Conservation (phyloP, 2,329 filamentous ascomycete species). For the Ceratocystis smalleyi region DNA sequence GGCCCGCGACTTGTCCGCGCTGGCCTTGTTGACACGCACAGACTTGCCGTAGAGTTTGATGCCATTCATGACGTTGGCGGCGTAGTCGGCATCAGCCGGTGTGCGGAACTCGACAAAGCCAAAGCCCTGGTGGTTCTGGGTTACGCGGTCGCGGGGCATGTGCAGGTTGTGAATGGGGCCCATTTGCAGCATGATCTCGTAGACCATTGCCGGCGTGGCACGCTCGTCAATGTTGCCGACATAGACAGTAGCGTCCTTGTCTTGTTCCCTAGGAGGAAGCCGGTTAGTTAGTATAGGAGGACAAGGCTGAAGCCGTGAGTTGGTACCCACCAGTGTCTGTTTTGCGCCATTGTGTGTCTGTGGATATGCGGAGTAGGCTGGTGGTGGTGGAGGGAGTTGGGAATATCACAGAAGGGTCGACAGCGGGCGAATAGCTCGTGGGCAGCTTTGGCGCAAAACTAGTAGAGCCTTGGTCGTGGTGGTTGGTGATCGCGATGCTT, state of each 20-base stretch:
- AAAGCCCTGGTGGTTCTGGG: conserved; percentile 91
- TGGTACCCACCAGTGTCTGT: conserved; percentile 52
- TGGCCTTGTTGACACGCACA: conserved; percentile 85
- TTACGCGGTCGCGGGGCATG: conserved; percentile 94
- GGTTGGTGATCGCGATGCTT: background rate
- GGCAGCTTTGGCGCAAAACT: background rate
- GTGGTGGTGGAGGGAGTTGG: background rate
- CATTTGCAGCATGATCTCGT: conserved; percentile 96
- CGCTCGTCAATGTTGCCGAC: conserved; percentile 98
- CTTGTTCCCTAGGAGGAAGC: conserved; percentile 59
- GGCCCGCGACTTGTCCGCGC: conserved; percentile 61
- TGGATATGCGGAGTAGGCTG: background rate
- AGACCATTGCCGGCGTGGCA: conserved; percentile 75
- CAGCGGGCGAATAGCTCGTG: background rate
- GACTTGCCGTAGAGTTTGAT: conserved; percentile 86
- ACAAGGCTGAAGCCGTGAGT: background rate
- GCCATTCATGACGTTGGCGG: conserved; percentile 90
- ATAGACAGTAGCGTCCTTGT: conserved; percentile 96
- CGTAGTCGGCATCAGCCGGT: conserved; percentile 92
- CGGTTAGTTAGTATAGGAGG: background rate
- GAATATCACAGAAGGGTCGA: background rate
- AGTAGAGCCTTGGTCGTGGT: background rate
- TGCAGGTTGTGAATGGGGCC: conserved; percentile 97
- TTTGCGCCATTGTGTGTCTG: conserved; percentile 44
- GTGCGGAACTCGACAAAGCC: conserved; percentile 97